These are phyloP conservation scores for Ormosia emarginata DNA, from an alignment of 306 rosid species.

Conservation along the genomic window DNA sequence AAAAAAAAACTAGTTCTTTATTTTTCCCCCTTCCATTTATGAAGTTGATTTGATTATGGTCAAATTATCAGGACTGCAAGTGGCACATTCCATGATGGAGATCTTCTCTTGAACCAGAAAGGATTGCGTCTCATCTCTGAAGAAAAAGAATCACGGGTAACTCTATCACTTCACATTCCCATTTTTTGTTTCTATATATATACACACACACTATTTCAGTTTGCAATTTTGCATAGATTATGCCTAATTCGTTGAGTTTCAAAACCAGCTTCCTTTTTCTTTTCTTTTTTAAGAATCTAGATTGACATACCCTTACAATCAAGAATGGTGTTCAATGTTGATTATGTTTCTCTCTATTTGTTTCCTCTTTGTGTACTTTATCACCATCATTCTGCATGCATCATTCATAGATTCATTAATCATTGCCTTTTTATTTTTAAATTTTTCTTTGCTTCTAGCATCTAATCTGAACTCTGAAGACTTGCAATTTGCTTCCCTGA, in stretches of 20 bases:
- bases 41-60: constrained; percentile 19
- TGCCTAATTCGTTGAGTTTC: background rate
- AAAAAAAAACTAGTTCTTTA: background rate
- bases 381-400: background rate
- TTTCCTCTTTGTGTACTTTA: background rate
- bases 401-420: background rate
- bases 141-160: constrained; percentile 65
- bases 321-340: constrained; percentile 2
- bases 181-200: background rate
- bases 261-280: background rate
- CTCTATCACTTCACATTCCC: constrained; percentile 1
- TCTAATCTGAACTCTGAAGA: constrained; percentile 1
- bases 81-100: constrained; percentile 96
- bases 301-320: background rate
- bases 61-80: constrained; percentile 46
- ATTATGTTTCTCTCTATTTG: constrained; percentile 10
- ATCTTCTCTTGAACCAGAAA: constrained; percentile 74
- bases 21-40: background rate
- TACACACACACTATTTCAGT: background rate
- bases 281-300: background rate
- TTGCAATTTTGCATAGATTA: background rate
- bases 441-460: background rate
- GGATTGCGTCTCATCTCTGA: constrained; percentile 84
- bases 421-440: background rate
- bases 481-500: constrained; percentile 30